Evolutionary conservation across 805 yeast genomes (phyloP).

Genomic region (Kodamaea nitidulidarum): DNA sequence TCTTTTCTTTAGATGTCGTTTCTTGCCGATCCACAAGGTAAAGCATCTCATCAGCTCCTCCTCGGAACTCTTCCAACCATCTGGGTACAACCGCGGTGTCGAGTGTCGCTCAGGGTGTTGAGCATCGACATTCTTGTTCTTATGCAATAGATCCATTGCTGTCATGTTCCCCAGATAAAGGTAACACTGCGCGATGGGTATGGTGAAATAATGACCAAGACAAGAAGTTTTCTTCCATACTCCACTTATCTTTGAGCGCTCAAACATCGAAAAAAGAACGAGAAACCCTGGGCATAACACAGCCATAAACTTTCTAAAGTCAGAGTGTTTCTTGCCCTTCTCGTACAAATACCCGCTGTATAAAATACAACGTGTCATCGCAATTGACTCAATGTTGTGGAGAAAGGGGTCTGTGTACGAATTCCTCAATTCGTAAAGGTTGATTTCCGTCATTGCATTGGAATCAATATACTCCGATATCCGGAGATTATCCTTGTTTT

Average conservation of each 20-base stretch:
- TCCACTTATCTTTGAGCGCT: slow-evolving; percentile 44
- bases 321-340: slow-evolving; percentile 65
- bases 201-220: slow-evolving; percentile 50
- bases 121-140: slow-evolving; percentile 45
- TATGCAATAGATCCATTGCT: slow-evolving; percentile 48
- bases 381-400: slow-evolving; percentile 52
- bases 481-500: slow-evolving; percentile 45
- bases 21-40: slow-evolving; percentile 78
- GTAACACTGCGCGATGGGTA: slow-evolving; percentile 66
- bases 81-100: slow-evolving; percentile 69
- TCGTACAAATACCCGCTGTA: slow-evolving; percentile 65
- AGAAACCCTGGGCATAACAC: slow-evolving; percentile 69
- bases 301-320: slow-evolving; percentile 58
- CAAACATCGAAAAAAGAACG: slow-evolving; percentile 49
- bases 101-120: slow-evolving; percentile 52
- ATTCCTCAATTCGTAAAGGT: slow-evolving; percentile 16
- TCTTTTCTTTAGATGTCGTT: slow-evolving; percentile 38
- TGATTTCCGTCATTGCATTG: slow-evolving; percentile 37
- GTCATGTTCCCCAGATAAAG: slow-evolving; percentile 69
- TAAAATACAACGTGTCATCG: slow-evolving; percentile 58
- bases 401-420: slow-evolving; percentile 49
- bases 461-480: slow-evolving; percentile 58
- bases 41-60: slow-evolving; percentile 73
- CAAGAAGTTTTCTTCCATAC: slow-evolving; percentile 44
- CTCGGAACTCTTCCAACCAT: slow-evolving; percentile 83